Percentiles rank a stretch among this genome's conserved stretches.
Evolutionary conservation across 352 stramenopile species (phyloP).

Genomic region (Phytophthora vignae): DNA sequence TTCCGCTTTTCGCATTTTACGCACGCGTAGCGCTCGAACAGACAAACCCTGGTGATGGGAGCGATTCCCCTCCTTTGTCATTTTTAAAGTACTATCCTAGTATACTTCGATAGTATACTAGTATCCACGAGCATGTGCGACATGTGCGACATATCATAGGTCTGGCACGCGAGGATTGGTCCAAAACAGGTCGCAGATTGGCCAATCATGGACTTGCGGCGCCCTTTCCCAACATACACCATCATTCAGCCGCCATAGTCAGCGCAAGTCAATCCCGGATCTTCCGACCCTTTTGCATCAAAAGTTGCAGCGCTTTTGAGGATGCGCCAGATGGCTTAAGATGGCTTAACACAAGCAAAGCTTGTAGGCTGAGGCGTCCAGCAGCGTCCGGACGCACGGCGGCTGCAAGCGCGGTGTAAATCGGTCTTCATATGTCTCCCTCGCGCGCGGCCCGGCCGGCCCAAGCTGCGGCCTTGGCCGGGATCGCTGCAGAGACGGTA

Average conservation of each 20-base stretch:
- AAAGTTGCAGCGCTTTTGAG: background rate
- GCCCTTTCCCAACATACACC: slow-evolving; percentile 29
- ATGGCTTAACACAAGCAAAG: slow-evolving; percentile 25
- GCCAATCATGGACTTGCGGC: slow-evolving; percentile 22
- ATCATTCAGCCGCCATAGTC: slow-evolving; percentile 33
- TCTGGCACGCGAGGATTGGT: slow-evolving; percentile 23
- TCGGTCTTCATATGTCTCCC: no score
- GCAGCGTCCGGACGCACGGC: slow-evolving; percentile 8
- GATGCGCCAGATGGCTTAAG: slow-evolving; percentile 4
- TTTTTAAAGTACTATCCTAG: background rate
- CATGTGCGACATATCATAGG: slow-evolving; percentile 32
- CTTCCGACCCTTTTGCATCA: slow-evolving; percentile 30
- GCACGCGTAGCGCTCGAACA: no score
- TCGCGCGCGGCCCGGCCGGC: no score
- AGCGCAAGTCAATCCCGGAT: slow-evolving; percentile 31
- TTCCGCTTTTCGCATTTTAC: no score
- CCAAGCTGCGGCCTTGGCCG: no score
- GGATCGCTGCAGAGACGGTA: slow-evolving; percentile 8
- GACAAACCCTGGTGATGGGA: background rate
- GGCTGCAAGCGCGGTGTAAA: background rate
- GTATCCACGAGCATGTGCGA: slow-evolving; percentile 6
- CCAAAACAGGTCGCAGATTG: background rate
- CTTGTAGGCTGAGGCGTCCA: background rate
- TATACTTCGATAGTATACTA: slow-evolving; percentile 13
- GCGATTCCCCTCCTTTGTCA: background rate